These are phyloP conservation scores for Infundibulicybe gibba DNA, from an alignment of 768 basidiomycete species.

Conservation along the genomic window DNA sequence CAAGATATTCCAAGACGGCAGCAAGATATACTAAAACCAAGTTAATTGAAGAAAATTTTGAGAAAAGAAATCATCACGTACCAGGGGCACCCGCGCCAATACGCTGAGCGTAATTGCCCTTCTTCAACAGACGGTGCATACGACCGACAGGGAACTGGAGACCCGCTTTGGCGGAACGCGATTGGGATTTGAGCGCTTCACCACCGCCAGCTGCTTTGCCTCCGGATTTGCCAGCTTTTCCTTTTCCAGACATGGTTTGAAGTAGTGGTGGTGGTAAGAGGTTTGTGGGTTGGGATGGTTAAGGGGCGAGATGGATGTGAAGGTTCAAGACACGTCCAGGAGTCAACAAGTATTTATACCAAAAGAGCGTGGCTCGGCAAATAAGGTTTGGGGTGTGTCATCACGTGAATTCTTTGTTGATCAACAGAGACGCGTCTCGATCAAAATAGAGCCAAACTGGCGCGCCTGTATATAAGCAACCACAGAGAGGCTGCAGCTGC, in stretches of 20 bases:
- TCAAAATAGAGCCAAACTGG: conserved; percentile 43
- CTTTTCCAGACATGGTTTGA: conserved; percentile 46
- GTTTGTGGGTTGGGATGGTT: conserved; percentile 3
- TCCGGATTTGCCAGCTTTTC: conserved; percentile 40
- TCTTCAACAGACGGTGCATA: conserved; percentile 86
- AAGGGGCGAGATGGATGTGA: conserved; percentile 14
- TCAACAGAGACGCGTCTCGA: conserved; percentile 35
- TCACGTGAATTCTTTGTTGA: conserved; percentile 3
- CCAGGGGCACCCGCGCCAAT: conserved; percentile 89
- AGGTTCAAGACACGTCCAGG: neutral
- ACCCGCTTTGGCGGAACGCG: conserved; percentile 71
- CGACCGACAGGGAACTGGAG: conserved; percentile 90
- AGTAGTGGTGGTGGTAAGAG: conserved; percentile 13
- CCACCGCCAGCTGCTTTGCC: conserved; percentile 47
- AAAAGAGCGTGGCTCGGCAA: conserved; percentile 11
- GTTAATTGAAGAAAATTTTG: conserved; percentile 2
- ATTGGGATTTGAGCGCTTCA: conserved; percentile 51
- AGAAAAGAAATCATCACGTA: conserved; percentile 15
- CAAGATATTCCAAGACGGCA: conserved; percentile 88
- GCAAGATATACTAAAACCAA: conserved; percentile 71
- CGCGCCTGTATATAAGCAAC: conserved; percentile 39
- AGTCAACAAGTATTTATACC: conserved; percentile 11
- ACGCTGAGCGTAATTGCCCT: conserved; percentile 85
- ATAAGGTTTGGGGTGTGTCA: neutral
- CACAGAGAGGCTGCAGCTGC: conserved; percentile 6